Evolutionary conservation across 2,329 filamentous ascomycete species (phyloP).

Genomic region (Talaromyces funiculosus): DNA sequence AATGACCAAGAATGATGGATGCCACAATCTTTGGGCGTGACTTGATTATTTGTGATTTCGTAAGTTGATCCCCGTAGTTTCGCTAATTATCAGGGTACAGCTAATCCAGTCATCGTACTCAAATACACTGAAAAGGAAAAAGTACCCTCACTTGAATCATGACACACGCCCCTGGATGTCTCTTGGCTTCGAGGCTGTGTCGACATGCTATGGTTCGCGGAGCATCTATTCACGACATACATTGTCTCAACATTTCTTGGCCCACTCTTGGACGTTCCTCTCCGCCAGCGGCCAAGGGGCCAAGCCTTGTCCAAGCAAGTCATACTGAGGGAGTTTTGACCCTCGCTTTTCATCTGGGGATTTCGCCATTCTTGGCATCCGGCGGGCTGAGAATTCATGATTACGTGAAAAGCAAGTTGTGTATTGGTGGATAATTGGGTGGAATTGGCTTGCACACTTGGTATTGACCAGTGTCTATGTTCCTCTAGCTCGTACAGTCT

Average conservation of each 20-base stretch:
- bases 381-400: neutral
- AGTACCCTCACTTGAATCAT: neutral
- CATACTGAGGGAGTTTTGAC: neutral
- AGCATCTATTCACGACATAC: neutral
- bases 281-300: slow-evolving; percentile 10
- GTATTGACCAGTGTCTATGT: neutral
- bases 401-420: neutral
- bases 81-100: neutral
- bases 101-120: too few relatives aligned
- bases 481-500: neutral
- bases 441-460: neutral
- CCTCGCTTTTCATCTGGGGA: too few relatives aligned
- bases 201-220: neutral
- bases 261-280: slow-evolving; percentile 10
- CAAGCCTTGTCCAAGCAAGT: slow-evolving; percentile 9
- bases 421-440: neutral
- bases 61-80: neutral
- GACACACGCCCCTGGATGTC: neutral
- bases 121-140: neutral
- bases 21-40: neutral
- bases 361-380: slow-evolving; percentile 4
- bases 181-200: neutral
- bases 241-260: neutral
- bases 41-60: neutral
- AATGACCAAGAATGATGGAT: neutral